phyloP scores from a whole-genome alignment of 495 filamentous ascomycete genomes.

The Rhizodiscina lignyota region DNA sequence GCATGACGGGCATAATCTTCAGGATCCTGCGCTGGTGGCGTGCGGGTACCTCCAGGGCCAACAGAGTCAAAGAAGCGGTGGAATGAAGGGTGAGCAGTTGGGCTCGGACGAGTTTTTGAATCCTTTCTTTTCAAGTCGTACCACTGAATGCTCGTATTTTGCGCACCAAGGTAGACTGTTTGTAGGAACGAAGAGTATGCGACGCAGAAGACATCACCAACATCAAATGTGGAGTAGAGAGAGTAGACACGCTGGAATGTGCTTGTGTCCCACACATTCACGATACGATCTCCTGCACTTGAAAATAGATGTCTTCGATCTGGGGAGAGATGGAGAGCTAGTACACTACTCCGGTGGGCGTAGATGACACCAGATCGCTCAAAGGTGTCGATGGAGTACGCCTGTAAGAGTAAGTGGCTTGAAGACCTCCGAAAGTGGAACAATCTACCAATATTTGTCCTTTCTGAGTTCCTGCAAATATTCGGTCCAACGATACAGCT shows the following conservation, averaged over 20 bases:
- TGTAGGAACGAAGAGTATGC: conserved; percentile 63
- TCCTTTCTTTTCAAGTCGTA: conserved; percentile 40
- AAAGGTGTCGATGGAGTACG: conserved; percentile 79
- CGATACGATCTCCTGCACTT: conserved; percentile 80
- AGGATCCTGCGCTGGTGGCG: conserved; percentile 32
- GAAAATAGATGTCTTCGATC: conserved; percentile 72
- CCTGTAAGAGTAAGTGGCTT: conserved; percentile 19
- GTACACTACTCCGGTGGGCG: conserved; percentile 78
- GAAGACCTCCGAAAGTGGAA: not conserved
- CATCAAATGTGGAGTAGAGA: conserved; percentile 85
- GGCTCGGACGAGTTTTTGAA: conserved; percentile 38
- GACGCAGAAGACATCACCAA: conserved; percentile 89
- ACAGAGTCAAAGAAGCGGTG: conserved; percentile 91
- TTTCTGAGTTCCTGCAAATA: conserved; percentile 83
- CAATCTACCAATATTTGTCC: conserved; percentile 65
- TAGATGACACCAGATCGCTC: conserved; percentile 58
- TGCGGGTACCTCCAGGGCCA: conserved; percentile 63
- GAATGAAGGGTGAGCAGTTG: conserved; percentile 54
- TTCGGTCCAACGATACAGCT: conserved; percentile 39
- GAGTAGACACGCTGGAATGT: conserved; percentile 61
- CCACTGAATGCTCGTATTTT: conserved; percentile 82
- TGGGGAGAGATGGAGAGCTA: conserved; percentile 62
- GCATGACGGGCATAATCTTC: conserved; percentile 19
- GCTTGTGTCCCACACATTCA: conserved; percentile 59
- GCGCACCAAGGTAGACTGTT: conserved; percentile 80